These are phyloP conservation scores for Inonotus obliquus DNA, from an alignment of 1,284 basidiomycete species.

Conservation along the genomic window DNA sequence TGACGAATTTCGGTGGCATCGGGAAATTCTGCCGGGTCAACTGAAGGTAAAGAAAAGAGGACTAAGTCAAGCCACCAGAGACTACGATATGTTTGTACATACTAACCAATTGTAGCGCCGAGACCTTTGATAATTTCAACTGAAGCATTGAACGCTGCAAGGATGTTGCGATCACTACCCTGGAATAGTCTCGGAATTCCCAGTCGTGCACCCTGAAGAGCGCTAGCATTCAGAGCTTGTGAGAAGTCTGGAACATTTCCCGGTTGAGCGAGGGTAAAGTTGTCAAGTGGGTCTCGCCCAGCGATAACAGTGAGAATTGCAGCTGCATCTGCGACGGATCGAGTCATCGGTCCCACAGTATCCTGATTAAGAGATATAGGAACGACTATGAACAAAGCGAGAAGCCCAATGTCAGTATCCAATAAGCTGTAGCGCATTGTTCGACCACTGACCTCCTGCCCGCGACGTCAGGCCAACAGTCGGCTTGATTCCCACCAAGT, in stretches of 20 bases:
- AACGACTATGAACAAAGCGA: conserved; percentile 32
- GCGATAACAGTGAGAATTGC: conserved; percentile 39
- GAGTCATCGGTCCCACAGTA: conserved; percentile 44
- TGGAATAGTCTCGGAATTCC: conserved; percentile 36
- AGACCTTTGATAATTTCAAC: conserved; percentile 33
- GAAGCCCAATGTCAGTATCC: neutral
- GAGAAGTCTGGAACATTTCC: conserved; percentile 34
- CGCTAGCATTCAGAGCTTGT: conserved; percentile 31
- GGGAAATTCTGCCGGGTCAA: conserved; percentile 39
- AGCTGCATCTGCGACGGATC: conserved; percentile 43
- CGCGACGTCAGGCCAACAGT: conserved; percentile 48
- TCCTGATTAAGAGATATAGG: conserved; percentile 49
- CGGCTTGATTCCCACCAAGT: conserved; percentile 49
- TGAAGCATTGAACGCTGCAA: conserved; percentile 34
- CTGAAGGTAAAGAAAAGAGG: conserved; percentile 16
- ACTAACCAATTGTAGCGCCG: conserved; percentile 34
- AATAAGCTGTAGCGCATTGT: neutral
- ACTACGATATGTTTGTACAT: neutral
- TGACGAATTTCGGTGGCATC: conserved; percentile 31
- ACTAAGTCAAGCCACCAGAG: neutral
- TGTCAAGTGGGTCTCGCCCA: conserved; percentile 42
- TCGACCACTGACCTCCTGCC: conserved; percentile 34
- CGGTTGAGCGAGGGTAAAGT: conserved; percentile 40
- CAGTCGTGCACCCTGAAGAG: conserved; percentile 35
- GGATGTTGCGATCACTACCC: conserved; percentile 23